phyloP scores from a whole-genome alignment of 2,329 filamentous ascomycete genomes.

The Pyricularia pennisetigena region DNA sequence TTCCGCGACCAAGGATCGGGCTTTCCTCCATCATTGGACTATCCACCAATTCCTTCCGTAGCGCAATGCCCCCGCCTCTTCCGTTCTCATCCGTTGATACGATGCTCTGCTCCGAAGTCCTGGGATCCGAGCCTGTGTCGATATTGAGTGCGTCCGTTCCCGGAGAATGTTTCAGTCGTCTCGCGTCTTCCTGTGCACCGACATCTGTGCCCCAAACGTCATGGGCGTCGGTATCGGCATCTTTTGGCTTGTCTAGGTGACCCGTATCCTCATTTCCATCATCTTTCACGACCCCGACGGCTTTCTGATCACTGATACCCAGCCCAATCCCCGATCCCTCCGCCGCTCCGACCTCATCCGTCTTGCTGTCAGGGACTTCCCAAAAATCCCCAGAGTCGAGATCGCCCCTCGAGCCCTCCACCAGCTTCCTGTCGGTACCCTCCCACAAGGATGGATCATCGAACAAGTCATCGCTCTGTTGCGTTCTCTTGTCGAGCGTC shows the following conservation, averaged over 20 bases:
- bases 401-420: slow-evolving; percentile 15
- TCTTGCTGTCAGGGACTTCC: slow-evolving; percentile 11
- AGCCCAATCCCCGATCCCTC: not conserved
- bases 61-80: slow-evolving; percentile 9
- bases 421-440: slow-evolving; percentile 26
- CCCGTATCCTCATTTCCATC: not conserved
- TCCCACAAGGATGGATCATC: slow-evolving; percentile 35
- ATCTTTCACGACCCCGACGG: not conserved
- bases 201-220: not conserved
- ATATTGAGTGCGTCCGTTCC: not conserved
- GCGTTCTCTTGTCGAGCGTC: slow-evolving; percentile 27
- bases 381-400: slow-evolving; percentile 20
- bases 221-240: not conserved
- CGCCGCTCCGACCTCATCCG: slow-evolving; percentile 7
- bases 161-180: not conserved
- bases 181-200: not conserved
- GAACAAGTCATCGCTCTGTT: slow-evolving; percentile 31
- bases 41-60: slow-evolving; percentile 8
- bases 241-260: not conserved
- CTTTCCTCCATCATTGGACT: slow-evolving; percentile 13
- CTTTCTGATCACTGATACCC: not conserved
- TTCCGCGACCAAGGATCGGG: slow-evolving; percentile 16
- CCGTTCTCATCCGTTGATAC: slow-evolving; percentile 11
- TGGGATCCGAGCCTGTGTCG: slow-evolving; percentile 7
- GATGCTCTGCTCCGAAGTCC: slow-evolving; percentile 10